Base-by-base conservation (phyloP, 495 filamentous ascomycete genomes). In the Aspergillus kassunensis region DNA sequence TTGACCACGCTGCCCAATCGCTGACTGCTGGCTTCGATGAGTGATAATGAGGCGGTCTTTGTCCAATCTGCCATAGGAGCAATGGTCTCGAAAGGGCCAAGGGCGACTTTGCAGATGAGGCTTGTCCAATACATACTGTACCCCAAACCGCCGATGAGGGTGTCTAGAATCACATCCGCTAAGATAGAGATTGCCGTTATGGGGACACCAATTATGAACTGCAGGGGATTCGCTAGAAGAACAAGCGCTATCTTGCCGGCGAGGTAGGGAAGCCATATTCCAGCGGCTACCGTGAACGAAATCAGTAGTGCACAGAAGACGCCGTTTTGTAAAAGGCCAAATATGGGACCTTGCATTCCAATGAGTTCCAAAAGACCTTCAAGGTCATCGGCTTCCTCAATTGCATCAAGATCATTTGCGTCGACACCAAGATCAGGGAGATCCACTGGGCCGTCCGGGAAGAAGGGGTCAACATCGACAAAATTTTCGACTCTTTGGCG, bases 301-400 rank as follows among this genome's bases (percentile, higher is more conserved):
- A 99, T 87, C 18, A 99, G 78, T 49, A 96, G 83, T 23, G 88
- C 87, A 59, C 91, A 91, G 66, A 99, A 97, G 33, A 96, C 86
- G 30, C 85, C 91, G 56, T 97, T 97, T 62, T 97, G 93, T 55
- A 97, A 80, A 7, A 99, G 76, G 18, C 89, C 90, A 30, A 86
- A 84, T 3, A 97, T 73, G 1, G 95, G 95, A 0, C 93, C 93
- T 58, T 95, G 88, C 87, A 99, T 93, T 42, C 93, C 93, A 29
- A 99, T 85, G 10, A 99, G 79, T 63, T 99, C 93, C 75, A 97
- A 80, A 42, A 99, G 89, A 6, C 93, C 93, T 65, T 99, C 93
- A n/a, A 99, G 82, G 59, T 99, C 93, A 68, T 99, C 93, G 9
- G 86, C 89, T 56, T 95, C 91, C 46, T 97, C 93, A 29, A 81